Conservation (phyloP, 1,284 basidiomycete species). For the Butyriboletus appendiculatus region DNA sequence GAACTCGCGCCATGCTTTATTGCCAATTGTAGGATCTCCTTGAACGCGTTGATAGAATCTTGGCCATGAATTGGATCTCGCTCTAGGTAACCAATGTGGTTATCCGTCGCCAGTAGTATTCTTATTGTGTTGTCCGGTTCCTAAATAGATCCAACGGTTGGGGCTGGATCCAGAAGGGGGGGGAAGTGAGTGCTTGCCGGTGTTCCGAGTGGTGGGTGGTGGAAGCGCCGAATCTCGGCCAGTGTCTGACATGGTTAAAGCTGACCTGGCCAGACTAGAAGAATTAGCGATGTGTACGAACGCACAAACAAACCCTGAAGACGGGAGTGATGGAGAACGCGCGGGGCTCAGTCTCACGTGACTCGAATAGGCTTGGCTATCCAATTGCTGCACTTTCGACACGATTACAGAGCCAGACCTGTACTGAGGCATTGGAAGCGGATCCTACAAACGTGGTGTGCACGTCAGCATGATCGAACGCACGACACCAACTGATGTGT, state of each 20-base stretch:
- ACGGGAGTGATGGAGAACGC: neutral
- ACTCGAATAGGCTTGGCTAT: neutral
- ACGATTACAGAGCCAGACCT: neutral
- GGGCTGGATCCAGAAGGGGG: neutral
- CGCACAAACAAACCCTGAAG: neutral
- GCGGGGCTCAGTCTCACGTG: neutral
- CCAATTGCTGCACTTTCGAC: neutral
- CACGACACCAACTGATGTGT: no score
- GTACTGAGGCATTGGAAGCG: no score
- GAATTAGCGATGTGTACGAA: neutral
- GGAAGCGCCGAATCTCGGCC: constrained; percentile 26
- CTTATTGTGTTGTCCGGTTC: constrained; percentile 70
- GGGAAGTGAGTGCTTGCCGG: constrained; percentile 35
- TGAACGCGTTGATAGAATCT: constrained; percentile 95
- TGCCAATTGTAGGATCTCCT: constrained; percentile 91
- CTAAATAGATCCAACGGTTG: constrained; percentile 27
- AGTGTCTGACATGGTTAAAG: constrained; percentile 26
- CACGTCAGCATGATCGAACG: no score
- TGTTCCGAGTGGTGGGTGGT: constrained; percentile 38
- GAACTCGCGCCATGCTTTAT: constrained; percentile 80
- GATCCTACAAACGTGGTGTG: no score
- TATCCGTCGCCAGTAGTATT: constrained; percentile 91
- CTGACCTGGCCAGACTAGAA: neutral
- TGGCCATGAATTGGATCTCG: constrained; percentile 93
- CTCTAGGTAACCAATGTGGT: constrained; percentile 95